Evolutionary conservation across 495 filamentous ascomycete genomes (phyloP), one percentile per base, ranked within the genome.

Genomic region (Hyaloscypha finlandica): DNA sequence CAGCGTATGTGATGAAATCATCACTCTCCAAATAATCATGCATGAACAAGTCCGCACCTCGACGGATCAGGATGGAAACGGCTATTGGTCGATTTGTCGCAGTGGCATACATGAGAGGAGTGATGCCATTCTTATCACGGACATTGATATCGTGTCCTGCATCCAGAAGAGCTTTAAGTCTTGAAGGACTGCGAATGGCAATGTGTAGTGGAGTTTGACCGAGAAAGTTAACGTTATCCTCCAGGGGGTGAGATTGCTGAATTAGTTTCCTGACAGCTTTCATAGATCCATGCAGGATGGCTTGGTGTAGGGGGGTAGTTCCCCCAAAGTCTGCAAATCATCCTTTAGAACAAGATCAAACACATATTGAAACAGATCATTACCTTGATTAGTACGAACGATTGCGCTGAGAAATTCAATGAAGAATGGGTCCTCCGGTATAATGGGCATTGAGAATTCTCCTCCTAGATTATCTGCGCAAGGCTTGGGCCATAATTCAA

Each of bases 1-100:
- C 60, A 16, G 60, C 60, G 45, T 62, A 62, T 14, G 25, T 62
- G 60, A 62, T 52, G 39, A 62, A 62, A 32, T 62, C 60, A 20
- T 53, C 53, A 4, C n/a, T 52, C 29, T 62, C 60, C 37, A 62
- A 51, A 33, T 62, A 14, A 52, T 62, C 60, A 31, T 33, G 60
- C 45, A 48, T 11, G 45, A 62, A 52, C 37, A 62, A 25, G 45
- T 62, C 60, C 2, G 60, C 60, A 52, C 60, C 60, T 31, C 60
- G 60, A 30, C 31, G 20, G n/a, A 62, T 62, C 4, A 62, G 60
- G 29, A 62, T 62, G 22, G 60, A 62, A 30, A 62, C 37, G 14
- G 60, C 35, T 30, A 32, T 25, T 52, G 8, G 37, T 19, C 37
- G 42, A 52, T 62, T 52, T 22, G 30, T 52, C 25, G 60, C 57